A percentile compares a stretch with the other conserved stretches of the same genome.
These are phyloP conservation scores for Sophora flavescens DNA, from an alignment of 306 rosid genomes.

Conservation along the genomic window DNA sequence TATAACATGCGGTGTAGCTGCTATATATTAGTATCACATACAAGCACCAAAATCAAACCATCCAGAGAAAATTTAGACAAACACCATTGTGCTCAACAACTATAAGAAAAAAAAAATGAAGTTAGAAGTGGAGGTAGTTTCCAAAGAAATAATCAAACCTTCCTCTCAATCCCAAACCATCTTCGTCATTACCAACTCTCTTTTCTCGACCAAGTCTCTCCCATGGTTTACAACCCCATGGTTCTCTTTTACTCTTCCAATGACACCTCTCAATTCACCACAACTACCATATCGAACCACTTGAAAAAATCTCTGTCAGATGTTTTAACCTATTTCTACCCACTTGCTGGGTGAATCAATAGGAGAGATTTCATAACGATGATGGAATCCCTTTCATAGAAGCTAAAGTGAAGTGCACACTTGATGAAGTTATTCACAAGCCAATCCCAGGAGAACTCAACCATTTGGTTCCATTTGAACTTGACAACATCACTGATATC, in stretches of 20 bases:
- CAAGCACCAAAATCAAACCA: too few species aligned
- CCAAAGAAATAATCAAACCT: slow-evolving; percentile 55
- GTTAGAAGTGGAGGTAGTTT: slow-evolving; percentile 41
- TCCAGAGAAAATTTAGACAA: too few species aligned
- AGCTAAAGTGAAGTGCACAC: slow-evolving; percentile 53
- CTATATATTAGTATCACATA: too few species aligned
- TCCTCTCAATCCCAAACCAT: slow-evolving; percentile 53
- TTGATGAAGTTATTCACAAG: slow-evolving; percentile 46
- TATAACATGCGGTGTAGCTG: too few species aligned
- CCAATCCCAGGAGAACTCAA: slow-evolving; percentile 57
- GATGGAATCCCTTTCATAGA: slow-evolving; percentile 57
- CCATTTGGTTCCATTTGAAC: slow-evolving; percentile 56
- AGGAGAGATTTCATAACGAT: slow-evolving; percentile 49
- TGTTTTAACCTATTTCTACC: slow-evolving; percentile 51
- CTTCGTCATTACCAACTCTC: slow-evolving; percentile 60
- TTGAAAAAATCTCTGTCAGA: slow-evolving; percentile 63
- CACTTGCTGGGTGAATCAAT: slow-evolving; percentile 55
- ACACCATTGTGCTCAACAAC: background rate
- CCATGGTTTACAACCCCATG: slow-evolving; percentile 48
- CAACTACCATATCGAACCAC: slow-evolving; percentile 32
- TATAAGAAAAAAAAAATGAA: slow-evolving; percentile 30
- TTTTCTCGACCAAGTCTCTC: slow-evolving; percentile 62
- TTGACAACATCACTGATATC: slow-evolving; percentile 47
- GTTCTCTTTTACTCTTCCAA: slow-evolving; percentile 48
- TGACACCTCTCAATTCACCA: background rate